Conservation (phyloP, 768 basidiomycete genomes). For the Pisolithus sp. region DNA sequence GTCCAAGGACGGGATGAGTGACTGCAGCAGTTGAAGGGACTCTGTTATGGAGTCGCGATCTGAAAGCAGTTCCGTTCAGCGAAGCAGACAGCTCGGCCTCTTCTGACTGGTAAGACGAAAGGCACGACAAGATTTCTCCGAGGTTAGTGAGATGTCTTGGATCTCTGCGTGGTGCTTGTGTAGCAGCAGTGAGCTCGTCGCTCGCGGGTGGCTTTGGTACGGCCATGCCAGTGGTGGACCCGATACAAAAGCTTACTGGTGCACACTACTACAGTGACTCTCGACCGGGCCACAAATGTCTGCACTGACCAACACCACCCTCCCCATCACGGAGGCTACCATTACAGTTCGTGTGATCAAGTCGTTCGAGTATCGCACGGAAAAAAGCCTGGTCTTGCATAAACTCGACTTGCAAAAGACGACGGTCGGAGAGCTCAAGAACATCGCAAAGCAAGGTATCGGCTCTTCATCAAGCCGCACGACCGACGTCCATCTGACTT, state of each 20-base stretch:
- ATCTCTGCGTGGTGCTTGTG: constrained; percentile 11
- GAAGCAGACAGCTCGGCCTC: constrained; percentile 72
- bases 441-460: constrained; percentile 59
- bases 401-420: constrained; percentile 70
- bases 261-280: neutral
- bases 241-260: neutral
- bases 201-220: constrained; percentile 3
- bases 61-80: constrained; percentile 63
- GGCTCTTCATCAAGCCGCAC: neutral
- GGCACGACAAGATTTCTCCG: constrained; percentile 65
- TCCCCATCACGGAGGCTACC: constrained; percentile 70
- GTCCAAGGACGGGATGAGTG: constrained; percentile 57
- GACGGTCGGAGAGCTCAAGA: constrained; percentile 79
- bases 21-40: constrained; percentile 56
- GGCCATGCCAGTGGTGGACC: constrained; percentile 7
- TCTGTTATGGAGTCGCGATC: constrained; percentile 57
- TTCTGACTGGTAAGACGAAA: constrained; percentile 69
- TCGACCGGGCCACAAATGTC: constrained; percentile 23
- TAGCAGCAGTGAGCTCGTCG: neutral
- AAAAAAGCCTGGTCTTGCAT: constrained; percentile 79
- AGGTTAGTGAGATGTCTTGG: constrained; percentile 48
- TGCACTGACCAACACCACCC: constrained; percentile 53
- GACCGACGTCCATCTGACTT: neutral
- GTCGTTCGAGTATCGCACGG: constrained; percentile 88
- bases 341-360: constrained; percentile 92